Conservation (phyloP, 192 early-diverging fungal species). For the Backusella sp. region DNA sequence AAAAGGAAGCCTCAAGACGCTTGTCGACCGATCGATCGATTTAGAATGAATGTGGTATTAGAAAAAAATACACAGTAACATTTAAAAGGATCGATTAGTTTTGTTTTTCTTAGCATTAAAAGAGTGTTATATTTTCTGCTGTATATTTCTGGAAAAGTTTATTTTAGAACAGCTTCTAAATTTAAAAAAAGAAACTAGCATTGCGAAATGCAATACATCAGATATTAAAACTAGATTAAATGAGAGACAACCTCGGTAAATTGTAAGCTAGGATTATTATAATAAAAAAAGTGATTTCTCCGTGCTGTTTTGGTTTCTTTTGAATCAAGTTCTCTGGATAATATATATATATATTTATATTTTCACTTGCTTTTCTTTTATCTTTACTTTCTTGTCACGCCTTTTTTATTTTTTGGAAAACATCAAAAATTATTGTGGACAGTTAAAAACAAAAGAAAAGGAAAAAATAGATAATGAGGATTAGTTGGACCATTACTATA, state of each 20-base stretch:
- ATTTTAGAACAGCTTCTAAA: background rate
- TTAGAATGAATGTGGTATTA: too few species aligned
- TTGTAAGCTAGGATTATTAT: background rate
- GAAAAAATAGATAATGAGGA: background rate
- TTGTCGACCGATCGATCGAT: too few species aligned
- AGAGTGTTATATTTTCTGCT: background rate
- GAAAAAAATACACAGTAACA: too few species aligned
- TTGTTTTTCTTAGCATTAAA: too few species aligned
- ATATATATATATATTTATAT: background rate
- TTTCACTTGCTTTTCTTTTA: background rate
- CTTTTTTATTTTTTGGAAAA: too few species aligned
- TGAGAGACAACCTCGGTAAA: background rate
- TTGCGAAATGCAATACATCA: too few species aligned
- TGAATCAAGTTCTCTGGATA: background rate
- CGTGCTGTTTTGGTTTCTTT: conserved; percentile 2
- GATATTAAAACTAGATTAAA: background rate
- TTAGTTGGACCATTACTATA: background rate
- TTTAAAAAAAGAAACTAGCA: background rate
- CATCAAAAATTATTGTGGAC: background rate
- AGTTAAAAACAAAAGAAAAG: background rate
- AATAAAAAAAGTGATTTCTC: background rate
- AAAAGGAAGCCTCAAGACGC: too few species aligned
- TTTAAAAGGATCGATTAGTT: too few species aligned
- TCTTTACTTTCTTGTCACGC: background rate
- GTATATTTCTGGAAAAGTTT: background rate